Base-by-base conservation (phyloP, 495 filamentous ascomycete genomes). In the Aspergillus taichungensis region DNA sequence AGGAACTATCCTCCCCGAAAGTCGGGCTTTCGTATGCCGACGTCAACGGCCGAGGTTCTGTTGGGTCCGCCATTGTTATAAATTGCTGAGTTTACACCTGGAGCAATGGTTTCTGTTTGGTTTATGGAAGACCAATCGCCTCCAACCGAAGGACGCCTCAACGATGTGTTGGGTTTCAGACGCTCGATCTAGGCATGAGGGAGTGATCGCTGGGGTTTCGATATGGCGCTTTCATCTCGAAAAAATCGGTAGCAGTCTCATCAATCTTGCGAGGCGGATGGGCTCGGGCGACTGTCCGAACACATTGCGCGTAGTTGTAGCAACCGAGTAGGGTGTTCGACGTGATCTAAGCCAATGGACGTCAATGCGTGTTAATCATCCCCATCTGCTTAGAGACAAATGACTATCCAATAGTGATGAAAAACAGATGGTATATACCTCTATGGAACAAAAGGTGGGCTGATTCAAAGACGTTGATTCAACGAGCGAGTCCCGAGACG, bases 11-110 rank as follows among this genome's bases (percentile, higher is more conserved):
- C 51, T 82, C 77, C 47, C 86, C 87, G 48, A 95, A 97, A 5
- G 84, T 95, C 40, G 84, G 79, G 55, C 88, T 94, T 45, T 94
- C 84, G 49, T 81, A 88, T 31, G 87, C 83, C 50, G 86, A 88
- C 37, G 60, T 57, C 29, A 71, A 65, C 43, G 68, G 70, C 54
- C 64, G 63, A 34, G 66, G 53, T 46, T 62, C 63, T 39, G 60
- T 62, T 28, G 62, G 58, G 41, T 66, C 65, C 41, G 64, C 59
- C 68, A 73, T 73, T 40, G 44, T 68, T 50, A 38, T 45, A 40
- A 14, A 3, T 37, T 3, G 13, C 18, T 24, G 18, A 24, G 4
- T 24, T 24, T 1, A 24, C 1, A 24, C 4, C 18, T 24, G 18
- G 18, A 24, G 18, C 18, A 24, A 24, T 24, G 4, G 4, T 24